These are phyloP conservation scores for Prunus persica DNA, from an alignment of 306 rosid genomes.

Conservation along the genomic window DNA sequence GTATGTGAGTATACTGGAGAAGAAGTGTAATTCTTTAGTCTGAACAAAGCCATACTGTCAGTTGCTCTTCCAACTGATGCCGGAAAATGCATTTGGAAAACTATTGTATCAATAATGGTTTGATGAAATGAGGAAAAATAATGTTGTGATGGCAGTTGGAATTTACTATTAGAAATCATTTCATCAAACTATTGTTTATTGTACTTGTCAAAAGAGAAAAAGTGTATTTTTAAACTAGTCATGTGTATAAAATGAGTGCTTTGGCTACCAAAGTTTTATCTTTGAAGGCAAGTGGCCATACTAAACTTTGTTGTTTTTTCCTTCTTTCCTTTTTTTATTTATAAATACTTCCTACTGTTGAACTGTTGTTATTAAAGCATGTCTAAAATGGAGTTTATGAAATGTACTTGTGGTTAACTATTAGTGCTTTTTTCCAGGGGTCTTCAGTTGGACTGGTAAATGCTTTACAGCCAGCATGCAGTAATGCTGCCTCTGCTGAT, in stretches of 20 bases:
- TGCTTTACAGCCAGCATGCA: slow-evolving; percentile 57
- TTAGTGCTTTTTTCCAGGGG: slow-evolving; percentile 43
- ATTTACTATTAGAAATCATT: neutral
- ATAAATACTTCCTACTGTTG: too few relatives aligned
- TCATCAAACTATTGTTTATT: neutral
- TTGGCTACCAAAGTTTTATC: too few relatives aligned
- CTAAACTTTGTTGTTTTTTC: neutral
- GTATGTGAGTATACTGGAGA: too few relatives aligned
- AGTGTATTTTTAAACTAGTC: too few relatives aligned
- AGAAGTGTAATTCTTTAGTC: too few relatives aligned
- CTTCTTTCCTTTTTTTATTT: neutral
- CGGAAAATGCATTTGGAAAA: too few relatives aligned
- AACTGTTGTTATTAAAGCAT: neutral
- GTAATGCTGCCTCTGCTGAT: slow-evolving; percentile 84
- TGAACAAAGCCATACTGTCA: too few relatives aligned
- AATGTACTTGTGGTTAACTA: neutral
- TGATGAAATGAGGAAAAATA: too few relatives aligned
- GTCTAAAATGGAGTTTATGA: neutral
- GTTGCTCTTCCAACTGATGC: too few relatives aligned
- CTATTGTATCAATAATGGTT: too few relatives aligned
- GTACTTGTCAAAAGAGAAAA: too few relatives aligned
- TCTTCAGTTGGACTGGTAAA: slow-evolving; percentile 44
- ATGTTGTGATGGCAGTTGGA: too few relatives aligned
- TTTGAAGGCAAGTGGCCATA: neutral
- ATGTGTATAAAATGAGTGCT: neutral